A percentile compares a stretch with the other conserved stretches of the same genome.
Conservation (phyloP, 768 basidiomycete genomes). For the Trametes maxima region DNA sequence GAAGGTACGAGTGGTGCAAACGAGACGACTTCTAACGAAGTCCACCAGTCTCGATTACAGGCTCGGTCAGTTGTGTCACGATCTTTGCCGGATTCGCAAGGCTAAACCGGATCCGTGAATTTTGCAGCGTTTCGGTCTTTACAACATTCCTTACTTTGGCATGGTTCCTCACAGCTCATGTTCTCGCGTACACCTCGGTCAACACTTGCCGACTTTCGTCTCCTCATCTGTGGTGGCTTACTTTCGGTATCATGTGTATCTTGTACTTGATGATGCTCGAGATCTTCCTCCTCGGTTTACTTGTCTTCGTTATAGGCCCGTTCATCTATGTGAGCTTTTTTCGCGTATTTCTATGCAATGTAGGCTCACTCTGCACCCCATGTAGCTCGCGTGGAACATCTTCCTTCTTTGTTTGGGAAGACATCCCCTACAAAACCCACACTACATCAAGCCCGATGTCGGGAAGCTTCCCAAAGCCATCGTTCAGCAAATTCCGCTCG, state of each 20-base stretch:
- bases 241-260: conserved; percentile 76
- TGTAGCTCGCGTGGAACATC: conserved; percentile 79
- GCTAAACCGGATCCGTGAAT: not conserved
- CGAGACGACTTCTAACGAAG: not conserved
- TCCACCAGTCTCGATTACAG: conserved; percentile 33
- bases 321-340: conserved; percentile 65
- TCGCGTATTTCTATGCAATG: not conserved
- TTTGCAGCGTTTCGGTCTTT: conserved; percentile 57
- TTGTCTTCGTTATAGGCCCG: conserved; percentile 79
- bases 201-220: conserved; percentile 71
- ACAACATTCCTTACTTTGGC: conserved; percentile 71
- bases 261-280: conserved; percentile 77
- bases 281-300: conserved; percentile 70
- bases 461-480: conserved; percentile 70
- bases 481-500: conserved; percentile 81
- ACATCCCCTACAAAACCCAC: conserved; percentile 75
- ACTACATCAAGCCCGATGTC: conserved; percentile 76
- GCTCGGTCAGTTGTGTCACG: conserved; percentile 27
- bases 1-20: conserved; percentile 6
- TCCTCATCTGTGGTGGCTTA: conserved; percentile 87
- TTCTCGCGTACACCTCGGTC: conserved; percentile 76
- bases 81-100: not conserved
- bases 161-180: conserved; percentile 84
- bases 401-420: conserved; percentile 78
- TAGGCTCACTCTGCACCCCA: not conserved